A percentile compares a stretch with the other conserved stretches of the same genome.
These are phyloP conservation scores for Apophysomyces elegans DNA, from an alignment of 371 early-diverging fungal species.

Conservation along the genomic window DNA sequence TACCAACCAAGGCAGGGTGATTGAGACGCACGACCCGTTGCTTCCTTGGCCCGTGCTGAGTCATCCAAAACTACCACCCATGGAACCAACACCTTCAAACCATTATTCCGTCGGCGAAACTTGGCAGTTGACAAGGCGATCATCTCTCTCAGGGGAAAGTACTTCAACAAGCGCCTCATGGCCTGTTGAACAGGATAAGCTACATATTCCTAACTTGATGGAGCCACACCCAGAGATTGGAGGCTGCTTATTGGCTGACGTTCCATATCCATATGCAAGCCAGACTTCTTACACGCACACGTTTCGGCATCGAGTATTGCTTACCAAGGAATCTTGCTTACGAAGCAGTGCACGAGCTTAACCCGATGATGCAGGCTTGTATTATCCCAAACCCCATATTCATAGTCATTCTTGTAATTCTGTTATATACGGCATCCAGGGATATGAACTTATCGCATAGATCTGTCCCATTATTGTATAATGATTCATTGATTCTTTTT, in stretches of 20 bases:
- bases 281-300: neutral
- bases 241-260: neutral
- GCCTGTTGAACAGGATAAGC: neutral
- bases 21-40: too few relatives aligned
- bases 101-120: neutral
- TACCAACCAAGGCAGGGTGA: neutral
- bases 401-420: too few relatives aligned
- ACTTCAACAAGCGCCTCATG: neutral
- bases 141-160: neutral
- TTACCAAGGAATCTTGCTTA: conserved; percentile 4
- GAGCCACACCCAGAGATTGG: neutral
- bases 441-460: too few relatives aligned
- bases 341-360: neutral
- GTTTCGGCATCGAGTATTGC: neutral
- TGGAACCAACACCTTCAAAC: neutral
- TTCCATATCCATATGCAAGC: neutral
- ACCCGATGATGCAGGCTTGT: neutral
- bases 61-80: neutral
- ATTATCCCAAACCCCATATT: neutral
- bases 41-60: neutral
- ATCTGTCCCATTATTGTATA: too few relatives aligned
- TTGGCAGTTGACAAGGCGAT: neutral
- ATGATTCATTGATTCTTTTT: too few relatives aligned
- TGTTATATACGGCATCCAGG: too few relatives aligned
- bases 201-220: neutral